These are phyloP conservation scores for Iberis pinnata DNA, from an alignment of 345 rosid genomes.

Conservation along the genomic window DNA sequence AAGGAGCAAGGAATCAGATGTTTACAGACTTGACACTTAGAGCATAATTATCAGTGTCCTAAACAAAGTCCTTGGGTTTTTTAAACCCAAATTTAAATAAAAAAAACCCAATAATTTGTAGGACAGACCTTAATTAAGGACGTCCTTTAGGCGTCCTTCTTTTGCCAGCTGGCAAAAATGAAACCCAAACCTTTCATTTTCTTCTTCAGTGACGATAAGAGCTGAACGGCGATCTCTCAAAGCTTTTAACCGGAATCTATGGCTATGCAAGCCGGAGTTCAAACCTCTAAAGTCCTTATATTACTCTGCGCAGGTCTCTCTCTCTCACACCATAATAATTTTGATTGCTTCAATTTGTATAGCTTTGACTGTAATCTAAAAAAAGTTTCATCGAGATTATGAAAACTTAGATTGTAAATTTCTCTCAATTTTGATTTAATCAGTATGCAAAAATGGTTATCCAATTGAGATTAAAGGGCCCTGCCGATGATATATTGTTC, in stretches of 20 bases:
- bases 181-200: no score
- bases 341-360: slow-evolving; percentile 3
- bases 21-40: no score
- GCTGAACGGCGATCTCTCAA: slow-evolving; percentile 1
- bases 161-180: no score
- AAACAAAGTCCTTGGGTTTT: no score
- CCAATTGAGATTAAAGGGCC: no score
- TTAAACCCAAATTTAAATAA: no score
- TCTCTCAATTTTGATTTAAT: neutral
- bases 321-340: slow-evolving; percentile 6
- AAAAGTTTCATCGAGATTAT: neutral
- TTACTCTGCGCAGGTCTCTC: slow-evolving; percentile 73
- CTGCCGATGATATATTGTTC: no score
- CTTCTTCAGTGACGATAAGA: no score
- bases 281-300: slow-evolving; percentile 71
- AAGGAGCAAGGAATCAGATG: slow-evolving; percentile 60
- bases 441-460: neutral
- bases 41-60: no score
- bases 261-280: slow-evolving; percentile 87
- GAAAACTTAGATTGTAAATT: neutral
- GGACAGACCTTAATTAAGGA: no score
- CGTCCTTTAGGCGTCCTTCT: no score
- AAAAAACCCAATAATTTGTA: no score
- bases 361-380: slow-evolving; percentile 12
- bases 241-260: slow-evolving; percentile 31